A percentile compares a stretch with the other conserved stretches of the same genome.
These are phyloP conservation scores for Trichoderma sp. DNA, from an alignment of 2,329 filamentous ascomycete species.

Conservation along the genomic window DNA sequence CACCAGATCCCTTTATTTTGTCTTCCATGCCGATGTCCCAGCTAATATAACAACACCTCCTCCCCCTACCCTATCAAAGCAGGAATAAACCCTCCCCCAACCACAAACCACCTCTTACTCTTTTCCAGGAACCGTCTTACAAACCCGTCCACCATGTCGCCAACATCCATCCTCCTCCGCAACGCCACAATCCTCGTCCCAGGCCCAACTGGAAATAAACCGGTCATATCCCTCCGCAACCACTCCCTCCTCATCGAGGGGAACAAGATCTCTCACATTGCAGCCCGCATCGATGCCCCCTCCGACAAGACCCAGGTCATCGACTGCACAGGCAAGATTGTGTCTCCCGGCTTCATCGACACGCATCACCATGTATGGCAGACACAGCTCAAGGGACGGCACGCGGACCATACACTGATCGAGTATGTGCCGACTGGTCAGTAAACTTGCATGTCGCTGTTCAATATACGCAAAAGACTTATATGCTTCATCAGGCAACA, in stretches of 20 bases:
- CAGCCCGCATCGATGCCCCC: background rate
- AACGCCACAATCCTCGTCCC: constrained; percentile 19
- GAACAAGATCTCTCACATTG: constrained; percentile 21
- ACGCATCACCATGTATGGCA: constrained; percentile 52
- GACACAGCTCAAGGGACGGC: constrained; percentile 36
- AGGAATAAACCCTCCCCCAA: background rate
- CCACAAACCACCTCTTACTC: background rate
- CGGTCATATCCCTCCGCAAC: background rate
- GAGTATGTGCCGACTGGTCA: constrained; percentile 19
- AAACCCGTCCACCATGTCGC: background rate
- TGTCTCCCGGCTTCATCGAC: constrained; percentile 48
- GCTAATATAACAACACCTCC: background rate
- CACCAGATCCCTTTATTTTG: background rate
- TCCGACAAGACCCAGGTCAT: constrained; percentile 15
- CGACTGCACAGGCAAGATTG: constrained; percentile 45
- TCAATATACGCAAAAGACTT: background rate
- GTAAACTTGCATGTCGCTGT: background rate
- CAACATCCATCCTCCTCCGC: constrained; percentile 13
- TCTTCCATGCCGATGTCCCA: background rate
- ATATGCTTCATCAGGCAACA: background rate
- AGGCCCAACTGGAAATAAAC: background rate
- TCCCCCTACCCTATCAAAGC: too few relatives aligned
- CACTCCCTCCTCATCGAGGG: constrained; percentile 13
- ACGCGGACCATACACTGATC: constrained; percentile 16
- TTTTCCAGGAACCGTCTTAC: too few relatives aligned